Evolutionary conservation across 2,329 filamentous ascomycete genomes (phyloP).

Genomic region (Zasmidium cellare): DNA sequence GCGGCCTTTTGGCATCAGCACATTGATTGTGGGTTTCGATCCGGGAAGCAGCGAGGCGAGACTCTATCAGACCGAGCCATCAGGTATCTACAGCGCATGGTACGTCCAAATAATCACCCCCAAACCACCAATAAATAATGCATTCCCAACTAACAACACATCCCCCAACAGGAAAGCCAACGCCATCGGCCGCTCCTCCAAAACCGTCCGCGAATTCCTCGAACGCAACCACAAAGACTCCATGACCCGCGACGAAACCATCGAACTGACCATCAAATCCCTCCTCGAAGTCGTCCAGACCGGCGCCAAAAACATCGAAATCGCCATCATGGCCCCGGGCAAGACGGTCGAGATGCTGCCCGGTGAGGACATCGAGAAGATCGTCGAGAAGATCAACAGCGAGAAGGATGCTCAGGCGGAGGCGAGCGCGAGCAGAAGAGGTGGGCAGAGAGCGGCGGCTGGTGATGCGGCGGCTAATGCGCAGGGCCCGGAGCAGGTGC

Average conservation of each 20-base stretch:
- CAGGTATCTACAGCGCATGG: conserved; percentile 98
- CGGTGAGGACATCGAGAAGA: conserved; percentile 92
- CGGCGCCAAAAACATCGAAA: conserved; percentile 99
- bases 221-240: conserved; percentile 98
- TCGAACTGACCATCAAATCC: conserved; percentile 97
- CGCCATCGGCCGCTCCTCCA: conserved; percentile 95
- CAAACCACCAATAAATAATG: too few species aligned
- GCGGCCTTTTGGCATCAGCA: conserved; percentile 97
- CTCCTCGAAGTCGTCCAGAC: conserved; percentile 97
- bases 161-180: conserved; percentile 82
- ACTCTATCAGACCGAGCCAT: conserved; percentile 98
- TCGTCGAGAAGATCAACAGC: conserved; percentile 98
- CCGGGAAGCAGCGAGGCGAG: conserved; percentile 84
- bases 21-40: conserved; percentile 97
- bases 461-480: conserved; percentile 25
- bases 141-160: neutral
- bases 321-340: conserved; percentile 94
- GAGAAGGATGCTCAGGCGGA: conserved; percentile 89
- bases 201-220: conserved; percentile 97
- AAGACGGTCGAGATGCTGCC: conserved; percentile 91
- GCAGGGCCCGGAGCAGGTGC: conserved; percentile 34
- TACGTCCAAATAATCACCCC: conserved; percentile 49
- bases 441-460: conserved; percentile 51
- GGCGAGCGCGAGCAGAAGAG: conserved; percentile 84
- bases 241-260: conserved; percentile 94